Evolutionary conservation across 2,329 filamentous ascomycete species (phyloP).

Genomic region (Nakataea oryzae): DNA sequence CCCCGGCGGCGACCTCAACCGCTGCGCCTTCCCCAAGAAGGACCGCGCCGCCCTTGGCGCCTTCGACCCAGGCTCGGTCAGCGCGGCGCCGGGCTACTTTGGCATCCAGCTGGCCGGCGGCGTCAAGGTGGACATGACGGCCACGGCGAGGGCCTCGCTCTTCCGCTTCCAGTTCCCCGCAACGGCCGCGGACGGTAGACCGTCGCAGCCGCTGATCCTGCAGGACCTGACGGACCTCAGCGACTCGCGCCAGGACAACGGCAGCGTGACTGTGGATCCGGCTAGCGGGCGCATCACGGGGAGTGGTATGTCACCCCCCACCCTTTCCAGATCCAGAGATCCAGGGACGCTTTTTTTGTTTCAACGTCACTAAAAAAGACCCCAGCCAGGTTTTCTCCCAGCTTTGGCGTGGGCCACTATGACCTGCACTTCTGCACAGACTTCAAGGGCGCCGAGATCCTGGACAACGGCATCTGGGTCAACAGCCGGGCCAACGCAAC

Average conservation of each 20-base stretch:
- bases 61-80: conserved; percentile 39
- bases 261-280: conserved; percentile 41
- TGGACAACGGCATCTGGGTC: conserved; percentile 50
- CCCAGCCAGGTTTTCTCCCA: conserved; percentile 42
- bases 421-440: conserved; percentile 40
- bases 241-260: conserved; percentile 48
- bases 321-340: no score
- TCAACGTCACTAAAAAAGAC: background rate
- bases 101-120: conserved; percentile 46
- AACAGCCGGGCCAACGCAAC: conserved; percentile 42
- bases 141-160: conserved; percentile 52
- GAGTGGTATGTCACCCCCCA: conserved; percentile 13
- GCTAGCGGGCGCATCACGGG: conserved; percentile 51
- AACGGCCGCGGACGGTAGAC: conserved; percentile 19
- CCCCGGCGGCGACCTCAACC: conserved; percentile 47
- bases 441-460: conserved; percentile 33
- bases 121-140: conserved; percentile 56
- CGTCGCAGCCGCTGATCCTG: conserved; percentile 45
- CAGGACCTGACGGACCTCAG: conserved; percentile 57
- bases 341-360: no score
- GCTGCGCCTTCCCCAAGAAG: conserved; percentile 48
- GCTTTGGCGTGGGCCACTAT: conserved; percentile 40
- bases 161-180: conserved; percentile 56
- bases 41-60: conserved; percentile 24
- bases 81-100: conserved; percentile 56